phyloP scores from a whole-genome alignment of 495 filamentous ascomycete genomes.

The Usnea hakonensis region DNA sequence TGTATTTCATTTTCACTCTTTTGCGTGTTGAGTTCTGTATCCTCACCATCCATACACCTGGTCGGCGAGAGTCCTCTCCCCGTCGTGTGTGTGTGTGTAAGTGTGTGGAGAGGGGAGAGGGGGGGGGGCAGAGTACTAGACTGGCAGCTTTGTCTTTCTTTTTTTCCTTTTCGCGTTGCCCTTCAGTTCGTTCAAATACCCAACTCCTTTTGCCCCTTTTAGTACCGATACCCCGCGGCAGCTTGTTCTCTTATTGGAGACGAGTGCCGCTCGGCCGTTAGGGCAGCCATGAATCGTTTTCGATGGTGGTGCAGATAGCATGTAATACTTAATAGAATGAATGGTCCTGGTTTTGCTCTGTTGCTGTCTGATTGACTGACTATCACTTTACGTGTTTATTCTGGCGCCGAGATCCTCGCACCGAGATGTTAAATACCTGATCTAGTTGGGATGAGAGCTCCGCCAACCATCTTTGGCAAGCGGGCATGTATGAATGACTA shows the following conservation, averaged over 20 bases:
- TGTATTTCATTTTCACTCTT: conserved; percentile 5
- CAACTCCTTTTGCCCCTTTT: conserved; percentile 6
- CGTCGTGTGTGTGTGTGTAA: not conserved
- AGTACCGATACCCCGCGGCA: conserved; percentile 22
- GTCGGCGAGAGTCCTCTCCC: not conserved
- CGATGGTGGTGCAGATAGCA: conserved; percentile 20
- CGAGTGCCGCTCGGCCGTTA: conserved; percentile 19
- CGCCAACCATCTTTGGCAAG: too few relatives aligned
- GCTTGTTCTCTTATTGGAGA: conserved; percentile 18
- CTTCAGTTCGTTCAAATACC: conserved; percentile 13
- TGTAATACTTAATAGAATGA: conserved; percentile 17
- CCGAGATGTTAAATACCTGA: too few relatives aligned
- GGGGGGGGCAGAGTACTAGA: not conserved
- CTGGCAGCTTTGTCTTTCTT: not conserved
- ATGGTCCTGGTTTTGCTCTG: not conserved
- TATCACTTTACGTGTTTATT: too few relatives aligned
- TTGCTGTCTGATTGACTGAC: too few relatives aligned
- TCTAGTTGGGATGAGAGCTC: too few relatives aligned
- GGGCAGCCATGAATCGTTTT: conserved; percentile 16
- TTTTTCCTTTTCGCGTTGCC: too few relatives aligned
- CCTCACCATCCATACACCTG: not conserved
- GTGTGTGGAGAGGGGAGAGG: too few relatives aligned
- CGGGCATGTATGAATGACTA: too few relatives aligned
- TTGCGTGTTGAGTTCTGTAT: not conserved
- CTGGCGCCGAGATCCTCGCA: too few relatives aligned